These are phyloP conservation scores for Macrolepiota dolichaula DNA, from an alignment of 768 basidiomycete genomes.

Conservation along the genomic window DNA sequence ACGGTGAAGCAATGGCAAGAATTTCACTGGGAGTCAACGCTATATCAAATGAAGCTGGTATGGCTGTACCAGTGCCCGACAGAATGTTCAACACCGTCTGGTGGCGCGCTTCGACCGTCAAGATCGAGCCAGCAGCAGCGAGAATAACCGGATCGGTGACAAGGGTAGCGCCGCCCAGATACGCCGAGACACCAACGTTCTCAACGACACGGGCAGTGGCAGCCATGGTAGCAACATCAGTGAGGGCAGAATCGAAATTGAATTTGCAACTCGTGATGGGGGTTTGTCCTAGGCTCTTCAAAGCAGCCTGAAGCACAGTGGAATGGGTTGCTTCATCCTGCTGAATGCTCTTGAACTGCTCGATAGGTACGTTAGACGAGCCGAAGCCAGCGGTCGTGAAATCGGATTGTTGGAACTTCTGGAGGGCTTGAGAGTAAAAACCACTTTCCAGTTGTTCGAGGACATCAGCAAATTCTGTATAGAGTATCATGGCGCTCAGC, in stretches of 20 bases:
- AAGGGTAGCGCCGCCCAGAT: conserved; percentile 69
- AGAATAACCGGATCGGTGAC: conserved; percentile 58
- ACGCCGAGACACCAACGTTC: conserved; percentile 71
- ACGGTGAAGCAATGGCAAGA: conserved; percentile 59
- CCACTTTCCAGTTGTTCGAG: conserved; percentile 69
- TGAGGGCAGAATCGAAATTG: conserved; percentile 61
- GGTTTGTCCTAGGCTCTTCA: conserved; percentile 50
- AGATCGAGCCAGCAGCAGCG: conserved; percentile 65
- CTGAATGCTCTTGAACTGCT: conserved; percentile 60
- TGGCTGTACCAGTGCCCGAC: conserved; percentile 49
- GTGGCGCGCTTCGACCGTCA: conserved; percentile 83
- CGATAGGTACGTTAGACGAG: conserved; percentile 47
- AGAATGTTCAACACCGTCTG: conserved; percentile 75
- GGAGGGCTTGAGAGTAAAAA: conserved; percentile 66
- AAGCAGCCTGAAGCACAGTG: conserved; percentile 44
- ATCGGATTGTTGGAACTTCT: conserved; percentile 60
- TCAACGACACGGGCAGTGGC: conserved; percentile 73
- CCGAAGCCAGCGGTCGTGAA: conserved; percentile 66
- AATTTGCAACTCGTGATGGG: conserved; percentile 63
- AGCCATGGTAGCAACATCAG: conserved; percentile 67
- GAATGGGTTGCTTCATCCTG: conserved; percentile 62
- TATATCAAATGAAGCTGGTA: conserved; percentile 72
- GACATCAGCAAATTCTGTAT: conserved; percentile 68
- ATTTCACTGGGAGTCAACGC: conserved; percentile 67
- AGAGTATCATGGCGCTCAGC: neutral